A percentile compares a stretch with the other conserved stretches of the same genome.
phyloP scores from a whole-genome alignment of 192 early-diverging fungal genomes.

The Cladochytrium replicatum region DNA sequence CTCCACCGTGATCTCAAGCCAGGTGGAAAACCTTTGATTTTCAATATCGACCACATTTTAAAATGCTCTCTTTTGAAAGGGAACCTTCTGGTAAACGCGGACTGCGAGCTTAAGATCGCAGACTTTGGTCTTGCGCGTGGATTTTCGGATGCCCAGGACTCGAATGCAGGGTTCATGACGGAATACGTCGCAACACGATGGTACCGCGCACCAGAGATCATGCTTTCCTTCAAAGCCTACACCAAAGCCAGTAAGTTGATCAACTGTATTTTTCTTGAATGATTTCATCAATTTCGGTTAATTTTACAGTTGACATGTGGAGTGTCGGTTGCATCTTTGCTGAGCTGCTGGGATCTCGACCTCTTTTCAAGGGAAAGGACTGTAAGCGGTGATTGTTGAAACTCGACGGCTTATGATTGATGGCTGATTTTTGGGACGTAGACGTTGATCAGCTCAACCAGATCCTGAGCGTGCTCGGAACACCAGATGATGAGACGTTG shows the following conservation, averaged over 20 bases:
- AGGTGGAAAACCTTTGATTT: too few relatives aligned
- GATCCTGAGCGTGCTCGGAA: constrained; percentile 89
- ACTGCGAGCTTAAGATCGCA: constrained; percentile 98
- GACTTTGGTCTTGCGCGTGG: constrained; percentile 97
- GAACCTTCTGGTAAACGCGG: constrained; percentile 93
- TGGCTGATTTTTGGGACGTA: constrained; percentile 4
- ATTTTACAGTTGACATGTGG: constrained; percentile 75
- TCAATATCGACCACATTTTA: too few relatives aligned
- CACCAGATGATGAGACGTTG: constrained; percentile 81
- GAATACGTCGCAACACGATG: constrained; percentile 99
- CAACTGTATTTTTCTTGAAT: not conserved
- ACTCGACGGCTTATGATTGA: not conserved
- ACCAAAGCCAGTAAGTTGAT: constrained; percentile 74
- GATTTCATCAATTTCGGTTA: not conserved
- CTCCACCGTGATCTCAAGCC: constrained; percentile 96
- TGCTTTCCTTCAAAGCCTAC: constrained; percentile 96
- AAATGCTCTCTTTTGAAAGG: too few relatives aligned
- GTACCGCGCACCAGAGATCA: constrained; percentile 98
- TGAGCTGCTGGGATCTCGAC: constrained; percentile 85
- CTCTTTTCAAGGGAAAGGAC: constrained; percentile 94
- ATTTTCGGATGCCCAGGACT: constrained; percentile 69
- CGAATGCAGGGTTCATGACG: constrained; percentile 90
- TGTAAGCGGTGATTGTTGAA: constrained; percentile 30
- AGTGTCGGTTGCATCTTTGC: constrained; percentile 98
- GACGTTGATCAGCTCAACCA: constrained; percentile 98